Percentiles rank a stretch among this genome's conserved stretches.
These are phyloP conservation scores for Emiliania huxleyi DNA, from an alignment of 78 protist genomes.

Conservation along the genomic window DNA sequence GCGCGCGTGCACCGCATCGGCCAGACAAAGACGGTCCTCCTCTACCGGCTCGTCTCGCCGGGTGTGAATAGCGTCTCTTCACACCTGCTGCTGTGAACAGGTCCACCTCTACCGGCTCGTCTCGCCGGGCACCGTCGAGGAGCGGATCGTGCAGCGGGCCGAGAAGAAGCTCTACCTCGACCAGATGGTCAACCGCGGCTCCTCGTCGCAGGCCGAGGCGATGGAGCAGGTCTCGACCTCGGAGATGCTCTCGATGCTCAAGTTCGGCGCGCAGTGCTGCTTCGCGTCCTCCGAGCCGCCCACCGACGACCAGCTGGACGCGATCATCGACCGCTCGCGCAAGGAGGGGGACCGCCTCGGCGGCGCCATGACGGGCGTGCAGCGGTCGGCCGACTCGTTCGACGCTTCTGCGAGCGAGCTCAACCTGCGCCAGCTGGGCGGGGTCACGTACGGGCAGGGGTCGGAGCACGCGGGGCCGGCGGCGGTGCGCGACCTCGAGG, in stretches of 20 bases:
- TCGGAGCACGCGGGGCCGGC: not conserved
- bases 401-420: not conserved
- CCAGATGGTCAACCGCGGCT: not conserved
- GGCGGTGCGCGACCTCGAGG: not conserved
- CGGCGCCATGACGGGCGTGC: not conserved
- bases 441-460: not conserved
- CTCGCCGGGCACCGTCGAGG: slow-evolving; percentile 83
- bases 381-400: not conserved
- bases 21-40: slow-evolving; percentile 70
- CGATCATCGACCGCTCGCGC: slow-evolving; percentile 17
- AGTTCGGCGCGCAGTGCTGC: not conserved
- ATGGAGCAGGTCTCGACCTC: not conserved
- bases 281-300: not conserved
- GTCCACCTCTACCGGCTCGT: slow-evolving; percentile 52
- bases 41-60: too few species aligned
- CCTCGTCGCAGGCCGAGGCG: not conserved
- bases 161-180: slow-evolving; percentile 88
- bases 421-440: not conserved
- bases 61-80: too few species aligned
- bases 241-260: not conserved
- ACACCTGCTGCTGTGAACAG: too few species aligned
- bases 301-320: not conserved
- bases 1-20: slow-evolving; percentile 85
- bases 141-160: slow-evolving; percentile 92
- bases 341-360: not conserved